Base-by-base conservation (phyloP, 1,284 basidiomycete genomes). In the Coriolopsis trogii region DNA sequence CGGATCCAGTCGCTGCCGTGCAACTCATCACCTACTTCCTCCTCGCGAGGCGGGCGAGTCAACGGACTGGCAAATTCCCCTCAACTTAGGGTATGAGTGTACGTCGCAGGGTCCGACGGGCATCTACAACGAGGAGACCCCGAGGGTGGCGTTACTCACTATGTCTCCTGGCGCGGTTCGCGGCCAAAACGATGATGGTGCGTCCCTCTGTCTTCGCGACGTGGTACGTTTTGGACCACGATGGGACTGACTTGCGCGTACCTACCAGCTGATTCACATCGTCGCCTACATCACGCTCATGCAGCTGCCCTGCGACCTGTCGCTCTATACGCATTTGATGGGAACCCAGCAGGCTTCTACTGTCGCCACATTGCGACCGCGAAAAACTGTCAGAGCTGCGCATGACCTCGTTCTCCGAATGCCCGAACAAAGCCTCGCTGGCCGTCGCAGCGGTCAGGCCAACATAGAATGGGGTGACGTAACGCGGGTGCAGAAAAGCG, bases 381-480 rank as follows among this genome's bases (percentile, higher is more conserved):
- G n/a, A n/a, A n/a, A n/a, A n/a, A n/a, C n/a, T n/a, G n/a, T 61
- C 55, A 47, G 73, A 69, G 45, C 64, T 85, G 57, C 76, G 79
- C 46, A 85, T 90, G 79, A 85, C 87, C 56, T 67, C 69, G 42
- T 69, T 91, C 54, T 84, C 81, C 29, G 89, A 89, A 20, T 91
- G 88, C 71, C 84, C 88, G 3, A 85, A 91, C 64, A 82, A 82
- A 56, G 83, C 85, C 21, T 70, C 92, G 61, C 79, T 92, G 47
- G 86, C 84, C 23, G 77, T 92, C 46, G 89, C 84, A 16, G 88
- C 91, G 65, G 80, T 82, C 13, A n/a, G n/a, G n/a, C n/a, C n/a
- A n/a, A n/a, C n/a, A n/a, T n/a, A n/a, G n/a, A n/a, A n/a, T n/a
- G n/a, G n/a, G n/a, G n/a, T n/a, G n/a, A n/a, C n/a, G n/a, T n/a